Percentiles rank a stretch among this genome's conserved stretches.
These are phyloP conservation scores for Chytriomyces confervae DNA, from an alignment of 192 early-diverging fungal species.

Conservation along the genomic window DNA sequence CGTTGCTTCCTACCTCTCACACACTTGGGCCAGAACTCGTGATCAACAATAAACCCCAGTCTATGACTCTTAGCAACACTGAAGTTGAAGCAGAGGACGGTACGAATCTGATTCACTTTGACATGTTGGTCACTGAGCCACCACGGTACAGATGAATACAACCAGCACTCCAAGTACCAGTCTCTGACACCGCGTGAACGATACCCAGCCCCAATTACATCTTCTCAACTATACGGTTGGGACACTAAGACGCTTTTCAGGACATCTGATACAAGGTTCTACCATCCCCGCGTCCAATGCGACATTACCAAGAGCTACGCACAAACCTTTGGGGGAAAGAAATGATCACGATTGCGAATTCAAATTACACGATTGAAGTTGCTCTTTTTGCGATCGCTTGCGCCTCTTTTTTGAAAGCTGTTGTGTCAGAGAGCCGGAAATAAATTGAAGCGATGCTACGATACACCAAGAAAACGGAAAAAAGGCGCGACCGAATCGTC, in stretches of 20 bases:
- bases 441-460: too few species aligned
- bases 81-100: constrained; percentile 34
- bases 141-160: constrained; percentile 29
- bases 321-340: constrained; percentile 28
- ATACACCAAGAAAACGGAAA: too few species aligned
- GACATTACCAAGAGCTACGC: constrained; percentile 35
- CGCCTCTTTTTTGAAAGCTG: too few species aligned
- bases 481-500: too few species aligned
- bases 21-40: constrained; percentile 30
- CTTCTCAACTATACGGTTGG: constrained; percentile 47
- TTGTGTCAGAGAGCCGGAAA: too few species aligned
- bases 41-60: constrained; percentile 38
- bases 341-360: not conserved
- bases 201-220: constrained; percentile 38
- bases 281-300: constrained; percentile 32
- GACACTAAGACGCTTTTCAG: constrained; percentile 36
- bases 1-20: not conserved
- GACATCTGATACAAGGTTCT: constrained; percentile 24
- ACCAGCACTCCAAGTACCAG: constrained; percentile 12
- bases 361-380: too few species aligned
- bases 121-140: not conserved
- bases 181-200: constrained; percentile 24
- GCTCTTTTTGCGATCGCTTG: too few species aligned
- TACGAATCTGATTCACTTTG: constrained; percentile 5
- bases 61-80: constrained; percentile 11